Evolutionary conservation across 1,284 basidiomycete species (phyloP).

Genomic region (Leccinum pachyderme): DNA sequence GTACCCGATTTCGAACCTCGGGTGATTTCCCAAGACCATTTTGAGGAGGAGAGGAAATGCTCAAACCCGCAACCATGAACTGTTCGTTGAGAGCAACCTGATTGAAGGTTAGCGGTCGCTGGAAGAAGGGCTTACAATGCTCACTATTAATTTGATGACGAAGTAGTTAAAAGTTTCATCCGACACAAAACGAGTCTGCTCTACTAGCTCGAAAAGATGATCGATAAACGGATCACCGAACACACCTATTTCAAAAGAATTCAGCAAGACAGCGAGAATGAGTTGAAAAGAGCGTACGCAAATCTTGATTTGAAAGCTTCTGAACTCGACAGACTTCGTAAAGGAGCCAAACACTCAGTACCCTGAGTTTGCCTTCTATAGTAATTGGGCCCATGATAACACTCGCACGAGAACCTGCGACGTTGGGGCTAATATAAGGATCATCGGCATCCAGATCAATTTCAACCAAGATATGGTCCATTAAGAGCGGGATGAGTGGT

Average conservation of each 20-base stretch:
- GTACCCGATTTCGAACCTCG: conserved; percentile 70
- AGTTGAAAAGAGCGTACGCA: conserved; percentile 50
- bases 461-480: conserved; percentile 73
- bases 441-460: conserved; percentile 68
- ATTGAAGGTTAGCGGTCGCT: conserved; percentile 1
- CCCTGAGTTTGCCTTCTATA: conserved; percentile 78
- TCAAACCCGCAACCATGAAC: conserved; percentile 85
- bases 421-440: conserved; percentile 45
- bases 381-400: conserved; percentile 53
- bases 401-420: conserved; percentile 38
- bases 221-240: conserved; percentile 88
- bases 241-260: conserved; percentile 45
- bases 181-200: conserved; percentile 82
- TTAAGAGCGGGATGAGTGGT: conserved; percentile 75
- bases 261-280: conserved; percentile 2
- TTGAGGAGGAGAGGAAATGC: conserved; percentile 24
- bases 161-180: conserved; percentile 95
- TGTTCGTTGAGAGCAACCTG: conserved; percentile 96
- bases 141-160: conserved; percentile 88
- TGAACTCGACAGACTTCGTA: conserved; percentile 93
- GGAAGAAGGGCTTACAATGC: conserved; percentile 26
- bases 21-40: conserved; percentile 23
- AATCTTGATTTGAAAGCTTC: conserved; percentile 71
- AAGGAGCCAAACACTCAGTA: conserved; percentile 71
- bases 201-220: conserved; percentile 90